Conservation (phyloP, 257 asterid species). For the Solanum appendiculatum region DNA sequence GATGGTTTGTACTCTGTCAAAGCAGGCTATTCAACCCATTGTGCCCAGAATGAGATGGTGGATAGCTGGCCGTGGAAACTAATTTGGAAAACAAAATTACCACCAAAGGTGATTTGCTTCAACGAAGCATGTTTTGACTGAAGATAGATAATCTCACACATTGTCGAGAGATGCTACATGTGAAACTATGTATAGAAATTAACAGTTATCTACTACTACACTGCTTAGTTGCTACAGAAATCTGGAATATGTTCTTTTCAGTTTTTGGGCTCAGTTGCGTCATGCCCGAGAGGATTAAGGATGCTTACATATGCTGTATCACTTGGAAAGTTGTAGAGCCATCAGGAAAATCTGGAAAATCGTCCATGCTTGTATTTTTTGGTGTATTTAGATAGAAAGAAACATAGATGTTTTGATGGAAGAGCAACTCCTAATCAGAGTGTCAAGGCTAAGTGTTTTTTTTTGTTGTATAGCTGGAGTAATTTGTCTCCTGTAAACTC, state of each 20-base stretch:
- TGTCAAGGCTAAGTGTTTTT: too few species aligned
- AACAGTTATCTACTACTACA: not conserved
- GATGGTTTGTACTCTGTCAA: not conserved
- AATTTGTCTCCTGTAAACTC: too few species aligned
- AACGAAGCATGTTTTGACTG: not conserved
- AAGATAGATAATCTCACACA: not conserved
- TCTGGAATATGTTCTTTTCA: not conserved
- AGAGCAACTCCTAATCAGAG: too few species aligned
- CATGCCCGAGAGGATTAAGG: not conserved
- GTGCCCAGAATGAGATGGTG: not conserved
- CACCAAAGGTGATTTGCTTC: not conserved
- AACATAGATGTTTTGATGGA: not conserved
- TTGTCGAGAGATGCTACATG: not conserved
- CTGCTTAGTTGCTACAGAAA: not conserved
- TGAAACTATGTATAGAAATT: not conserved
- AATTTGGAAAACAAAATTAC: not conserved
- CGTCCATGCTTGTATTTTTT: not conserved
- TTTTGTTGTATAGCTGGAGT: too few species aligned
- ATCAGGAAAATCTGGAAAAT: not conserved
- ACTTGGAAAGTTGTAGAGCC: too few species aligned
- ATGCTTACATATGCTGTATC: too few species aligned
- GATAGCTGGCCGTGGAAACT: not conserved
- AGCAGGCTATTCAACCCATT: not conserved
- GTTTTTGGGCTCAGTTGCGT: not conserved
- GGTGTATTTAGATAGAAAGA: not conserved